Evolutionary conservation across 1,284 basidiomycete genomes (phyloP).

Genomic region (Ganoderma sinense): DNA sequence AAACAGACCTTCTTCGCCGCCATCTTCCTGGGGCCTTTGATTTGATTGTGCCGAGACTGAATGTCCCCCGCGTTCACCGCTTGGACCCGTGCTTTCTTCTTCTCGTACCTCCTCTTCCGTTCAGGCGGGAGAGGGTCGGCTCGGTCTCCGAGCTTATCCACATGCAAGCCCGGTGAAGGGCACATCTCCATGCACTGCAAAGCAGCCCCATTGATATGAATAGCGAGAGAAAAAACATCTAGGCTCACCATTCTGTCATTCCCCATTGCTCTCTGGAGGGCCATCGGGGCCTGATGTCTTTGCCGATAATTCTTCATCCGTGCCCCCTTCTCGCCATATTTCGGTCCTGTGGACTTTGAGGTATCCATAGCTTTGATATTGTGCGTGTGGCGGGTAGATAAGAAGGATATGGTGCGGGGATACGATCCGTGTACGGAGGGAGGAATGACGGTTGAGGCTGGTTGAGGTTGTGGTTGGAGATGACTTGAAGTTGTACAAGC

Average conservation of each 20-base stretch:
- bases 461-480: neutral
- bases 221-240: neutral
- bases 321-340: neutral
- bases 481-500: neutral
- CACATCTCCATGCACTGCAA: neutral
- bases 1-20: neutral
- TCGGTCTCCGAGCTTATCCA: neutral
- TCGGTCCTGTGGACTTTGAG: neutral
- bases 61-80: neutral
- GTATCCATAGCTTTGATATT: neutral
- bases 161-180: neutral
- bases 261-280: neutral
- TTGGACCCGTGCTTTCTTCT: neutral
- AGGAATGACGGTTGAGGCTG: neutral
- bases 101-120: neutral
- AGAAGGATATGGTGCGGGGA: too few relatives aligned
- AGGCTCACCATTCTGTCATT: neutral
- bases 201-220: neutral
- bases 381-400: too few relatives aligned
- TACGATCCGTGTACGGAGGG: too few relatives aligned
- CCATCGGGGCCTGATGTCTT: neutral
- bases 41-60: neutral
- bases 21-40: neutral
- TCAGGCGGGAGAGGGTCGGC: neutral
- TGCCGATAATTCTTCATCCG: neutral